phyloP scores from a whole-genome alignment of 148 eudicot species.

The Pouteria glomerata region DNA sequence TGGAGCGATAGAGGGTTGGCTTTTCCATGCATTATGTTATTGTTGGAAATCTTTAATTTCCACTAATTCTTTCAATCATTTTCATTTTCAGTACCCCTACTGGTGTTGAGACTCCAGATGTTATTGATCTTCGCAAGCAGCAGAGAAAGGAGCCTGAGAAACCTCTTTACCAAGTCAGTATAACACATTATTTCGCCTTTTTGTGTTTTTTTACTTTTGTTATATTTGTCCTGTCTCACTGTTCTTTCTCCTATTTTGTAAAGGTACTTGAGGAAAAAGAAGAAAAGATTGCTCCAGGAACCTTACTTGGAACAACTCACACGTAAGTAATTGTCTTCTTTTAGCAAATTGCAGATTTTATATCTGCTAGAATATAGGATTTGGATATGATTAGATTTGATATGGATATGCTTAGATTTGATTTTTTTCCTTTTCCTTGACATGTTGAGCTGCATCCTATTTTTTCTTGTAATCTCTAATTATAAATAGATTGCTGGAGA shows the following conservation, averaged over 20 bases:
- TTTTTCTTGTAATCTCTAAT: too few species aligned
- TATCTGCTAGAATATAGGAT: too few species aligned
- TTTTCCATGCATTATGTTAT: neutral
- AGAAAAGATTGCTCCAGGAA: slow-evolving; percentile 81
- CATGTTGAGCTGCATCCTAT: too few species aligned
- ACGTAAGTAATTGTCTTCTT: slow-evolving; percentile 45
- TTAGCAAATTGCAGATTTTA: neutral
- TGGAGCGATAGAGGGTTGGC: neutral
- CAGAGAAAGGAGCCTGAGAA: slow-evolving; percentile 97
- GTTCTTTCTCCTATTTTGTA: slow-evolving; percentile 7
- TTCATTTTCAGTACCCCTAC: slow-evolving; percentile 77
- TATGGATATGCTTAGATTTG: too few species aligned
- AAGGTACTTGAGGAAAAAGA: slow-evolving; percentile 96
- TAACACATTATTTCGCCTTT: neutral
- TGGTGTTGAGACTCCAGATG: slow-evolving; percentile 99
- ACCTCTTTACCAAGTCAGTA: slow-evolving; percentile 55
- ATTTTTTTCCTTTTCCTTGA: too few species aligned
- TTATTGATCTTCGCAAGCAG: slow-evolving; percentile 96
- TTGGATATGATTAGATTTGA: too few species aligned
- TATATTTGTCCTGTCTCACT: neutral
- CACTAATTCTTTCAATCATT: neutral
- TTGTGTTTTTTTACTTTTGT: neutral
- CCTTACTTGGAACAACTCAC: slow-evolving; percentile 76
- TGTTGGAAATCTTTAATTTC: neutral
- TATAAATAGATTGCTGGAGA: too few species aligned